Percentiles rank a stretch among this genome's conserved stretches.
Evolutionary conservation across 2,329 filamentous ascomycete species (phyloP).

Genomic region (Aciculosporium take): DNA sequence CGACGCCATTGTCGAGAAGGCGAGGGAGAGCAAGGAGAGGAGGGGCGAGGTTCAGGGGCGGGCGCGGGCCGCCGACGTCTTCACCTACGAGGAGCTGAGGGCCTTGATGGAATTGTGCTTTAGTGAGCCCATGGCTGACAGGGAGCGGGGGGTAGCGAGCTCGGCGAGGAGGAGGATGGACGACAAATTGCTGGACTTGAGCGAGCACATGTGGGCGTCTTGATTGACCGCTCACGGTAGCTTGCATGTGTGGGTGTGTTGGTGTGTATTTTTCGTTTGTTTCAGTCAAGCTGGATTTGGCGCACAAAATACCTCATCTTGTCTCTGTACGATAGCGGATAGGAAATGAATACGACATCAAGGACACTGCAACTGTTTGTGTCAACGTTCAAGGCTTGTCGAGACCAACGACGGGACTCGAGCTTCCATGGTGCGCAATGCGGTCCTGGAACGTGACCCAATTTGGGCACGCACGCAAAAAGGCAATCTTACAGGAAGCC

Average conservation of each 20-base stretch:
- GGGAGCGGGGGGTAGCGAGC: constrained; percentile 52
- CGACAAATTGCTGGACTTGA: constrained; percentile 54
- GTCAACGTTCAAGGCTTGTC: too few species aligned
- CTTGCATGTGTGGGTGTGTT: not conserved
- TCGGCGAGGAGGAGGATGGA: constrained; percentile 56
- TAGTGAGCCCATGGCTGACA: constrained; percentile 50
- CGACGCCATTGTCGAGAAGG: constrained; percentile 49
- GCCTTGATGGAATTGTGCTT: constrained; percentile 52
- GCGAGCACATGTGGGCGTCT: constrained; percentile 57
- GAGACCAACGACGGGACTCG: too few species aligned
- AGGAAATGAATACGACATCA: not conserved
- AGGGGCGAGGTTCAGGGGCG: constrained; percentile 18
- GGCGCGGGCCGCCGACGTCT: constrained; percentile 26
- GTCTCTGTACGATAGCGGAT: not conserved
- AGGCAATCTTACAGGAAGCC: too few species aligned
- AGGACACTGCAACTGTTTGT: too few species aligned
- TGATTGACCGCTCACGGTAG: constrained; percentile 3
- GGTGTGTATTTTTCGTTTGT: not conserved
- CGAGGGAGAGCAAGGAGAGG: constrained; percentile 32
- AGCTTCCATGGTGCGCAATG: too few species aligned
- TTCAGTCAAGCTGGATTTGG: not conserved
- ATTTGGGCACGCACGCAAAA: too few species aligned
- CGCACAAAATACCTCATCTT: not conserved
- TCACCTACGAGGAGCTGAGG: constrained; percentile 54
- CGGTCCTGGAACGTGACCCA: too few species aligned